phyloP scores from a whole-genome alignment of 1,284 basidiomycete species.

The Austropuccinia psidii region DNA sequence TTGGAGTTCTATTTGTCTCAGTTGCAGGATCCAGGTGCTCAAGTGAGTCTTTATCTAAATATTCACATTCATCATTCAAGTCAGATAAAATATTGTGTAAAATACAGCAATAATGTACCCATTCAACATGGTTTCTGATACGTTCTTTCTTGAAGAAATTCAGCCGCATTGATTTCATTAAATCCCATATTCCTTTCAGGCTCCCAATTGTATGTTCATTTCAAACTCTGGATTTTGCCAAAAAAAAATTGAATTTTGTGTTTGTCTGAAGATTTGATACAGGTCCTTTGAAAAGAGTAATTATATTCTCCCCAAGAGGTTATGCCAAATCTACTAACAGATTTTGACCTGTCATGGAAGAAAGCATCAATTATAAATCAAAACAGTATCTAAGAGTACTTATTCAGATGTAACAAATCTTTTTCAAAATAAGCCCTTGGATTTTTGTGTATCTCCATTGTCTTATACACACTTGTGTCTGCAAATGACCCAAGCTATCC shows the following conservation, averaged over 20 bases:
- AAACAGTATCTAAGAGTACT: no score
- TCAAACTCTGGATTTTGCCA: not conserved
- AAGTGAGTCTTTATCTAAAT: no score
- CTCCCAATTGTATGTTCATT: slow-evolving; percentile 17
- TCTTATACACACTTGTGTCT: no score
- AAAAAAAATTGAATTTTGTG: slow-evolving; percentile 4
- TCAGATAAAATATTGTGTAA: no score
- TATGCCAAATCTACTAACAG: slow-evolving; percentile 7
- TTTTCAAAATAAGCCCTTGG: not conserved
- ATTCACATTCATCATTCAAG: no score
- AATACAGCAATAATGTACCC: no score
- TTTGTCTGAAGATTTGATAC: not conserved
- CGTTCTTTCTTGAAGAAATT: no score
- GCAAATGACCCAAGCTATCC: slow-evolving; percentile 13
- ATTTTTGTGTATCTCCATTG: not conserved
- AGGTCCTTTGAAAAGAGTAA: slow-evolving; percentile 6
- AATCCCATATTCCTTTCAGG: slow-evolving; percentile 16
- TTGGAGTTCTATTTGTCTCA: no score
- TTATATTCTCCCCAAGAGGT: not conserved
- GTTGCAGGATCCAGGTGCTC: no score
- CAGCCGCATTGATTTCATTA: no score
- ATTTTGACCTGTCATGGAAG: slow-evolving; percentile 7
- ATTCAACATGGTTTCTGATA: no score
- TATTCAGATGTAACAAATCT: not conserved
- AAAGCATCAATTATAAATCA: no score